These are phyloP conservation scores for Penicillium argentinense DNA, from an alignment of 495 filamentous ascomycete species.

Conservation along the genomic window DNA sequence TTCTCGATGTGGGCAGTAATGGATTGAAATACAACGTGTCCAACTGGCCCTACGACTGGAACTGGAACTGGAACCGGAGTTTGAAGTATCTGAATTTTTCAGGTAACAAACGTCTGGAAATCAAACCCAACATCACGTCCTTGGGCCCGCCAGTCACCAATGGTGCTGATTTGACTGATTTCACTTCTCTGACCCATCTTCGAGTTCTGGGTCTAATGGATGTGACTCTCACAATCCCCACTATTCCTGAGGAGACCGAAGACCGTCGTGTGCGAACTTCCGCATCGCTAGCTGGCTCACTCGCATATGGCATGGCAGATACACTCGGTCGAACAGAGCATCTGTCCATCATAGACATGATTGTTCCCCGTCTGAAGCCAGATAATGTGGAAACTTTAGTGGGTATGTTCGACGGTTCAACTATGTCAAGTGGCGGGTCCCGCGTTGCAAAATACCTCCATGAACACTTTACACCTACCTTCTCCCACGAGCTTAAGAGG, in stretches of 20 bases:
- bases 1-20: conserved; percentile 95
- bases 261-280: conserved; percentile 94
- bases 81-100: conserved; percentile 95
- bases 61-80: conserved; percentile 98
- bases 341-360: conserved; percentile 95
- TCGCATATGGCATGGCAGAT: conserved; percentile 98
- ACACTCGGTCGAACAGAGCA: conserved; percentile 92
- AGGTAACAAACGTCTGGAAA: conserved; percentile 95
- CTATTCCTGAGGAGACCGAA: conserved; percentile 90
- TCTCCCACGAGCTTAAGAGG: conserved; percentile 77
- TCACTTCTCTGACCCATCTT: conserved; percentile 81
- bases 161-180: conserved; percentile 83
- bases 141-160: conserved; percentile 46
- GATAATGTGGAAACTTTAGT: conserved; percentile 86
- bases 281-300: conserved; percentile 80
- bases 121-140: conserved; percentile 74
- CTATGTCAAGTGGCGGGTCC: conserved; percentile 79
- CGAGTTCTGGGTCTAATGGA: conserved; percentile 95
- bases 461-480: conserved; percentile 85
- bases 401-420: conserved; percentile 93
- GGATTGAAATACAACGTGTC: conserved; percentile 98
- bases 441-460: conserved; percentile 95
- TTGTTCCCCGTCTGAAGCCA: conserved; percentile 90
- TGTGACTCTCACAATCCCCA: conserved; percentile 89
- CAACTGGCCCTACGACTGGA: conserved; percentile 99